phyloP scores from a whole-genome alignment of 2,329 filamentous ascomycete species.

The Clathrospora elynae region DNA sequence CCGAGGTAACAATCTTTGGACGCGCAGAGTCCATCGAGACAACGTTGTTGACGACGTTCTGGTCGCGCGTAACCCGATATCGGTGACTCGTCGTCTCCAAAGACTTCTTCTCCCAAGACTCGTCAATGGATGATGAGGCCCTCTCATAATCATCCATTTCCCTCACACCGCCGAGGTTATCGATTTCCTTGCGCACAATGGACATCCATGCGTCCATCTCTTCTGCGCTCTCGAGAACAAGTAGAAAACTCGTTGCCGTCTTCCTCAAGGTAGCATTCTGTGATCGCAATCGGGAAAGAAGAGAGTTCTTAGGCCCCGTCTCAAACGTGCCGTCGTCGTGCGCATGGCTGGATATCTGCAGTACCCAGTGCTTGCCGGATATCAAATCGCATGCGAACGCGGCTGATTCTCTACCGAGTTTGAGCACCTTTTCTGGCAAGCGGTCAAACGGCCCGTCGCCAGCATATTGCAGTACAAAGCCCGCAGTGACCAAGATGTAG shows the following conservation, averaged over 20 bases:
- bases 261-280: conserved; percentile 60
- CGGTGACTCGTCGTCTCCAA: conserved; percentile 45
- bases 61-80: conserved; percentile 45
- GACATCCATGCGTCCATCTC: conserved; percentile 80
- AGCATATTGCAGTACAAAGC: conserved; percentile 75
- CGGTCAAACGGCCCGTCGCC: conserved; percentile 72
- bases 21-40: conserved; percentile 44
- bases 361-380: conserved; percentile 78
- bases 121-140: conserved; percentile 38
- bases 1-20: conserved; percentile 36
- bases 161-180: conserved; percentile 70
- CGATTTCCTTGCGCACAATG: conserved; percentile 70
- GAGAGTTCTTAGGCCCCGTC: conserved; percentile 57
- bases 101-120: conserved; percentile 28
- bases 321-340: conserved; percentile 61
- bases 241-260: conserved; percentile 66
- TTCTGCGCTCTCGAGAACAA: conserved; percentile 73
- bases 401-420: conserved; percentile 73
- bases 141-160: conserved; percentile 35
- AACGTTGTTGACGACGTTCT: conserved; percentile 36
- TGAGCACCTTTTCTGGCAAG: conserved; percentile 73
- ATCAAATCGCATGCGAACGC: conserved; percentile 82
- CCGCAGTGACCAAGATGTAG: conserved; percentile 72
- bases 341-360: conserved; percentile 72
- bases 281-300: conserved; percentile 69